phyloP scores from a whole-genome alignment of 129 eudicot species.

The Flaveria brownii region DNA sequence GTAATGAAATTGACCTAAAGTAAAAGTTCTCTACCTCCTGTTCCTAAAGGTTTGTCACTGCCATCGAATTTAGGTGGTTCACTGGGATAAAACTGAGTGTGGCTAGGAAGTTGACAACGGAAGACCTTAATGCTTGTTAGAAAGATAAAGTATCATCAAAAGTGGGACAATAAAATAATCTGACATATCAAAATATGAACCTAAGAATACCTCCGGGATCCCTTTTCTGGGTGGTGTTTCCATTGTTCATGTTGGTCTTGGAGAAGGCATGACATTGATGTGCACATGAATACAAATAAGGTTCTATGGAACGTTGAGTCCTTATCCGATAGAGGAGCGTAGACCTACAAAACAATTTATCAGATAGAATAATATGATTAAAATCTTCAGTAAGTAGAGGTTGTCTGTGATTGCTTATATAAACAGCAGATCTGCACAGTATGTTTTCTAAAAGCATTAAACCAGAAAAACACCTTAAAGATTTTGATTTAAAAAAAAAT shows the following conservation, averaged over 20 bases:
- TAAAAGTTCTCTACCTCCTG: conserved; percentile 48
- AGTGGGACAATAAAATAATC: neutral
- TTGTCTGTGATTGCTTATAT: neutral
- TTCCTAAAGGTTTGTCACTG: conserved; percentile 50
- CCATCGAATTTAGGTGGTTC: conserved; percentile 67
- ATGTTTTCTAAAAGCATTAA: neutral
- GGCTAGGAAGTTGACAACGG: conserved; percentile 72
- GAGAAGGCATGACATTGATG: conserved; percentile 78
- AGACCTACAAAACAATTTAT: conserved; percentile 44
- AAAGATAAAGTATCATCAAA: conserved; percentile 16
- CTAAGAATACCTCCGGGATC: conserved; percentile 62
- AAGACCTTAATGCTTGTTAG: conserved; percentile 72
- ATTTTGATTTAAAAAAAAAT: neutral
- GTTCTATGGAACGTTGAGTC: conserved; percentile 78
- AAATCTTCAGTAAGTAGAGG: neutral
- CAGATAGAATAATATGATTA: neutral
- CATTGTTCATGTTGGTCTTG: conserved; percentile 89
- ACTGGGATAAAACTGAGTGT: conserved; percentile 65
- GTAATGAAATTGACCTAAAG: neutral
- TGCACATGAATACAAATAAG: conserved; percentile 75
- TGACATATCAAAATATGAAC: neutral
- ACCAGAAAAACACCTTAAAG: neutral
- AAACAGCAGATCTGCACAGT: neutral
- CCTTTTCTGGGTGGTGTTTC: conserved; percentile 61
- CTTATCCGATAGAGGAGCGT: conserved; percentile 68